Conservation (phyloP, 1,284 basidiomycete species). For the Testicularia cyperi region DNA sequence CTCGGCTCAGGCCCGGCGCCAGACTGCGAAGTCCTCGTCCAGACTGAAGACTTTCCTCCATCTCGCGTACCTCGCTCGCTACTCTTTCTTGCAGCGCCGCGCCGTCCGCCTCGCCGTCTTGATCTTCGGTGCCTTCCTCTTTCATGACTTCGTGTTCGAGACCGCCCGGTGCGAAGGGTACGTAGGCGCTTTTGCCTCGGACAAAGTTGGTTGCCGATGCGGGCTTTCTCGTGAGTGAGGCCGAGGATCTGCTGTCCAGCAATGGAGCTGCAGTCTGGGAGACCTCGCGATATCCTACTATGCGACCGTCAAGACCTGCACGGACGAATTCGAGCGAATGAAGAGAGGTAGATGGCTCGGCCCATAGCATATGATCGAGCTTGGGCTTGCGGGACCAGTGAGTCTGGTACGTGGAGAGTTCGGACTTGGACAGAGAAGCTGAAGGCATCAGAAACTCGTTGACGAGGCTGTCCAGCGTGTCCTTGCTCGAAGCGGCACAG, state of each 20-base stretch:
- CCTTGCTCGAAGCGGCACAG: background rate
- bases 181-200: constrained; percentile 84
- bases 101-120: constrained; percentile 5
- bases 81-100: constrained; percentile 13
- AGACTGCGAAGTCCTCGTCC: constrained; percentile 23
- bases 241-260: constrained; percentile 58
- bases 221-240: constrained; percentile 79
- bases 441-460: constrained; percentile 23
- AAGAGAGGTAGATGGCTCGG: constrained; percentile 38
- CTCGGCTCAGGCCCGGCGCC: constrained; percentile 30
- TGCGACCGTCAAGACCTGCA: constrained; percentile 51
- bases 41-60: constrained; percentile 33
- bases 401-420: constrained; percentile 20
- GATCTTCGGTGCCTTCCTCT: constrained; percentile 8
- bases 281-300: constrained; percentile 49
- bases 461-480: constrained; percentile 8
- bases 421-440: constrained; percentile 5
- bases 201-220: constrained; percentile 76
- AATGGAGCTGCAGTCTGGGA: constrained; percentile 21
- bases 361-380: constrained; percentile 42
- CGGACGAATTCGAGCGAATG: constrained; percentile 54
- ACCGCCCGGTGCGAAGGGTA: constrained; percentile 65
- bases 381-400: constrained; percentile 38
- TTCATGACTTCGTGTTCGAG: constrained; percentile 41
- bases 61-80: constrained; percentile 21